Conservation (phyloP, 805 yeast genomes). For the Lipomyces chichibuensis region DNA sequence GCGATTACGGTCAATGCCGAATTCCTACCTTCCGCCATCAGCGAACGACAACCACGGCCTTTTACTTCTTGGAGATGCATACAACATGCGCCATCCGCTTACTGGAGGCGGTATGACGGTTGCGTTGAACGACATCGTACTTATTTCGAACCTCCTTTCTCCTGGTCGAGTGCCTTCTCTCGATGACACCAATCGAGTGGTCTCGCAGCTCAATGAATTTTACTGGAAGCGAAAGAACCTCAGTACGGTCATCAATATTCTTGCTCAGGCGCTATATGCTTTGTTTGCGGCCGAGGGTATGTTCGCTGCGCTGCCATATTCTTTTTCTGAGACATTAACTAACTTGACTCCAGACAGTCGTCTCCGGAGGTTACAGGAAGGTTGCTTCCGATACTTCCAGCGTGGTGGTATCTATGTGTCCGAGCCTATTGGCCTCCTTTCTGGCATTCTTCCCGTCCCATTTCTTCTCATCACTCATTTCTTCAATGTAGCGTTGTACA, state of each 20-base stretch:
- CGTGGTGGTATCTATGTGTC: conserved; percentile 79
- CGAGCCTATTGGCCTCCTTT: conserved; percentile 79
- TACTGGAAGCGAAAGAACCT: conserved; percentile 76
- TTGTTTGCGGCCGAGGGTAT: conserved; percentile 80
- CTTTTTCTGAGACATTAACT: neutral
- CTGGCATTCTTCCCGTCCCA: conserved; percentile 82
- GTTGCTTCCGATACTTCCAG: conserved; percentile 85
- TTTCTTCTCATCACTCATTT: conserved; percentile 77
- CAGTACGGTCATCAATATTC: conserved; percentile 83
- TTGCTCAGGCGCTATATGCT: conserved; percentile 86
- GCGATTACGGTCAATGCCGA: conserved; percentile 86
- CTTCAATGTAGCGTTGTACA: conserved; percentile 85
- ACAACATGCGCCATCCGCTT: conserved; percentile 96
- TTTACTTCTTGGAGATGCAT: conserved; percentile 85
- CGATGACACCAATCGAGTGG: conserved; percentile 58
- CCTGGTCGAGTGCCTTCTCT: conserved; percentile 59
- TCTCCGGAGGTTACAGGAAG: conserved; percentile 72
- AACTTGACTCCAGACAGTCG: conserved; percentile 8
- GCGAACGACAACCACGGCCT: conserved; percentile 71
- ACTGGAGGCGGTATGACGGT: conserved; percentile 99
- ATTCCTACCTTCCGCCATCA: conserved; percentile 82
- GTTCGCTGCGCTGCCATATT: neutral
- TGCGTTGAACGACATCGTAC: conserved; percentile 80
- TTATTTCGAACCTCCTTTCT: conserved; percentile 65
- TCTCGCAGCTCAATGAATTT: conserved; percentile 63